Evolutionary conservation across 306 rosid genomes (phyloP), one percentile per base, ranked within the genome.

Genomic region (Cucurbita pepo): DNA sequence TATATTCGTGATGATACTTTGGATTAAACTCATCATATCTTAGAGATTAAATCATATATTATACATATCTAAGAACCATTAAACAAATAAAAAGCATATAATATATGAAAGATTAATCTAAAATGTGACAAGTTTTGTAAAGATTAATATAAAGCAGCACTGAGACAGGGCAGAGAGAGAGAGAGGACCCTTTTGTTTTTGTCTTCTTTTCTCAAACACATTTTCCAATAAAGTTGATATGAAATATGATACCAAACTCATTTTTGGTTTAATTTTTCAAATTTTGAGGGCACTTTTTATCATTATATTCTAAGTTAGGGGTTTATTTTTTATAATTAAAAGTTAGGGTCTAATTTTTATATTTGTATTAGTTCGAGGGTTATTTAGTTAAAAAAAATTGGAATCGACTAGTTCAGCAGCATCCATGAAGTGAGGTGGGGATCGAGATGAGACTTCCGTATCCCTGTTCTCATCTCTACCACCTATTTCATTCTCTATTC

Each of bases 191-290:
- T 54, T 55, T 36, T 71, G 60, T 54, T 54, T 71, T 71, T 71
- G 61, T 71, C 56, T 51, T 22, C 62, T 71, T 40, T 50, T 52
- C 73, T 15, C 43, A 3, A 18, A 71, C 75, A 71, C 75, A 71
- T 71, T 52, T 40, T 52, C 60, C 75, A 15, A 71, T 40, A 71
- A 71, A 71, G 50, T 30, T 69, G 30, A 50, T 69, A 30, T 30
- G 34, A 30, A 30, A 30, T 30, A 30, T 30, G 52, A 47, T 47
- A 10, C 52, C 52, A 10, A 30, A 30, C 34, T 30, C 34, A 30
- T 30, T 30, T 30, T 30, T 30, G 3, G 34, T 30, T 30, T 30
- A 30, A 2, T 30, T 30, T 30, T 30, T 30, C 34, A 30, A 30
- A 30, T 30, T 30, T 30, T 30, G 34, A 30, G 34, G 34, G 34